These are phyloP conservation scores for Catunica adiposa DNA, from an alignment of 2,329 filamentous ascomycete species.

Conservation along the genomic window DNA sequence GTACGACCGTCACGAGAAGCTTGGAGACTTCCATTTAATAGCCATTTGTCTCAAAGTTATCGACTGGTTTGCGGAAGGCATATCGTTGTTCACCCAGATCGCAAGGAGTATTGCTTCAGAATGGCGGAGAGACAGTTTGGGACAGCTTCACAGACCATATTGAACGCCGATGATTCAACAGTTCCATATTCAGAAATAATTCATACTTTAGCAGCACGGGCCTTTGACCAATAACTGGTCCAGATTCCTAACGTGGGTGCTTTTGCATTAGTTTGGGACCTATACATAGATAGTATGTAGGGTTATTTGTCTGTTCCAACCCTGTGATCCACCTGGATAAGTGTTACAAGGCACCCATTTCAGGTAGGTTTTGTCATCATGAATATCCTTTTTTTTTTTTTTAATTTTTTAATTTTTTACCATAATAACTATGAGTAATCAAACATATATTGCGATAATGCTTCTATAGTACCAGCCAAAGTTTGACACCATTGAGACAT, in stretches of 20 bases:
- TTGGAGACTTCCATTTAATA: too few relatives aligned
- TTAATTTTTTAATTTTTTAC: too few relatives aligned
- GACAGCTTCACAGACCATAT: not conserved
- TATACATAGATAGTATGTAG: not conserved
- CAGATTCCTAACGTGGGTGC: not conserved
- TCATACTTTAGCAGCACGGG: not conserved
- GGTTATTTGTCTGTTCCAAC: not conserved
- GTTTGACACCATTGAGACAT: too few relatives aligned
- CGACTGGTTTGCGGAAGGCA: not conserved
- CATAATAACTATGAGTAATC: too few relatives aligned
- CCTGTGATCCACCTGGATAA: not conserved
- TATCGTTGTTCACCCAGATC: not conserved
- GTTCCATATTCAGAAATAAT: not conserved
- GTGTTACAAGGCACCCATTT: too few relatives aligned
- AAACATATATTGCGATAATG: too few relatives aligned
- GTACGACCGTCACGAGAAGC: too few relatives aligned
- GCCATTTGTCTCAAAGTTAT: not conserved
- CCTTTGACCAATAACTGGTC: not conserved
- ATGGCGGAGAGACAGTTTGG: not conserved
- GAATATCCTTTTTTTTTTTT: too few relatives aligned
- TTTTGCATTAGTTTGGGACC: not conserved
- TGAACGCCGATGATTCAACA: not conserved
- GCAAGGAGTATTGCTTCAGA: not conserved
- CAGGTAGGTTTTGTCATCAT: too few relatives aligned
- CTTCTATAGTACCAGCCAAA: too few relatives aligned